Percentiles rank a stretch among this genome's conserved stretches.
Conservation (phyloP, 495 filamentous ascomycete species). For the Podospora sp. region DNA sequence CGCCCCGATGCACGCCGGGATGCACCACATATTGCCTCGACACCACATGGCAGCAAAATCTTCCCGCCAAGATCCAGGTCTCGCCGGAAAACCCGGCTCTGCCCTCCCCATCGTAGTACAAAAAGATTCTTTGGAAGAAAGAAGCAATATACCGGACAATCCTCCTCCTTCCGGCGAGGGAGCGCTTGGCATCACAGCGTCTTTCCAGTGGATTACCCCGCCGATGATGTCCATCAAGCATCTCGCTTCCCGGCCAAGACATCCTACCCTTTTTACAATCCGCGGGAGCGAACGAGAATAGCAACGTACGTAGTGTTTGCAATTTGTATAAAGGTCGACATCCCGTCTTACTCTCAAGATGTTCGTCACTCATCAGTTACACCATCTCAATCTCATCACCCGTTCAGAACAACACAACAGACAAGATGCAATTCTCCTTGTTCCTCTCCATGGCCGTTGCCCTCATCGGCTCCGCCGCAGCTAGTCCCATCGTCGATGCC, state of each 20-base stretch:
- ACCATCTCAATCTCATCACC: not conserved
- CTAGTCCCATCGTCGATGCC: not conserved
- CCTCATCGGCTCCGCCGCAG: not conserved
- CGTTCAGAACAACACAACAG: too few relatives aligned
- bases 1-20: too few relatives aligned
- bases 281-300: not conserved
- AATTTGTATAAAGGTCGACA: not conserved
- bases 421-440: not conserved
- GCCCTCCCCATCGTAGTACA: too few relatives aligned
- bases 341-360: not conserved
- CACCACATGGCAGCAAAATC: too few relatives aligned
- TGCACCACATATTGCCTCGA: too few relatives aligned
- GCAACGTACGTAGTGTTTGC: not conserved
- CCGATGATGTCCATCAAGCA: not conserved
- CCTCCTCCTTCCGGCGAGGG: not conserved
- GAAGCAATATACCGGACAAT: not conserved
- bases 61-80: too few relatives aligned
- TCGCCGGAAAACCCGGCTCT: too few relatives aligned
- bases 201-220: not conserved
- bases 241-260: not conserved
- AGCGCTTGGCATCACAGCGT: not conserved
- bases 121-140: not conserved
- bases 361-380: not conserved
- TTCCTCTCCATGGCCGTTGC: not conserved
- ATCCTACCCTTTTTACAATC: not conserved